Evolutionary conservation across 2,329 filamentous ascomycete genomes (phyloP).

Genomic region (Thermoascus crustaceus): DNA sequence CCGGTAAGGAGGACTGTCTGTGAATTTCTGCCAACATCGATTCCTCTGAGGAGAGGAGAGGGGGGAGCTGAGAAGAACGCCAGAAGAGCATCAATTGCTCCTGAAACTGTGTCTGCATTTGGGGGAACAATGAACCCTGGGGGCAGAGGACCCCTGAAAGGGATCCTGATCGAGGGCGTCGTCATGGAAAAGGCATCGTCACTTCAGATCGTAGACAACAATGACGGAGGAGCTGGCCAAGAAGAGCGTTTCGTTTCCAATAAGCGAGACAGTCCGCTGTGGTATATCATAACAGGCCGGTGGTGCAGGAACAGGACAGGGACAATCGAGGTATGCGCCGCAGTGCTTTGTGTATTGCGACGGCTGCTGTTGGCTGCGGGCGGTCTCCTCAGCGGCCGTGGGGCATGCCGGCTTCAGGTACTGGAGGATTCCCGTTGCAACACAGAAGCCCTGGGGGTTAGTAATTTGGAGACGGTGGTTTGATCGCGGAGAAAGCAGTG

Average conservation of each 20-base stretch:
- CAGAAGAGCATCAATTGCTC: slow-evolving; percentile 68
- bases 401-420: not conserved
- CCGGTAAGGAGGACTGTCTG: slow-evolving; percentile 64
- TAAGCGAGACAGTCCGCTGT: too few relatives aligned
- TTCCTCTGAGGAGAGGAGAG: slow-evolving; percentile 40
- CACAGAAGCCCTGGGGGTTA: not conserved
- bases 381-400: not conserved
- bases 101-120: slow-evolving; percentile 59
- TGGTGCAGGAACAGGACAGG: too few relatives aligned
- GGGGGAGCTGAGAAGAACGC: slow-evolving; percentile 63
- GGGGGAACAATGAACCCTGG: slow-evolving; percentile 65
- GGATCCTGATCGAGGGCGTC: slow-evolving; percentile 74
- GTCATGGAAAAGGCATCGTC: slow-evolving; percentile 46
- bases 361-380: too few relatives aligned
- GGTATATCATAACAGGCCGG: too few relatives aligned
- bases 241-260: too few relatives aligned
- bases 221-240: too few relatives aligned
- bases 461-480: not conserved
- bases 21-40: slow-evolving; percentile 38
- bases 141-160: slow-evolving; percentile 77
- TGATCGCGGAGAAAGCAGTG: not conserved
- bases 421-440: not conserved
- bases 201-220: too few relatives aligned
- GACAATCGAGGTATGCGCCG: too few relatives aligned
- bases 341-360: too few relatives aligned